Base-by-base conservation (phyloP, 768 basidiomycete species). In the Boletus rubroflammeus region DNA sequence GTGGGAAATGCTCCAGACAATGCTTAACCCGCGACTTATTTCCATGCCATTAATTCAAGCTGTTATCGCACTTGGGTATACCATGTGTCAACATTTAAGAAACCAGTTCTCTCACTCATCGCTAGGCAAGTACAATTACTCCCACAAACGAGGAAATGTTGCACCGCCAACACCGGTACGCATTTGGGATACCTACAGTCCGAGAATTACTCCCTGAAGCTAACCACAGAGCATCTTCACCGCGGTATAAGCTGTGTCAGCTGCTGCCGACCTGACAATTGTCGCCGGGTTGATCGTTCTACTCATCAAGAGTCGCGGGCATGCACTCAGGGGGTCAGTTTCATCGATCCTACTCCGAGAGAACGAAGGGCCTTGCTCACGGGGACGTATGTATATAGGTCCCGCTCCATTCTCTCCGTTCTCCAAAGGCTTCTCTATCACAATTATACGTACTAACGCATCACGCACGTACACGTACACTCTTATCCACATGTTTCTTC, bases 371-470 rank as follows among this genome's bases (percentile, higher is more conserved):
- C 14, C 23, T 15, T 43, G 1, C 29, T 57, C 32, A 53, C 23
- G 5, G 8, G n/a, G 38, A 38, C 5, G 21, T 46, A 23, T n/a
- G 15, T 7, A 21, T 32, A 14, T 13, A 54, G 56, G n/a, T 47
- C 50, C 7, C 46, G 47, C 14, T 49, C 49, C 26, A 1, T 53
- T 15, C 45, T 61, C 14, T 49, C 49, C 26, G 0, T 53, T 15
- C 45, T 61, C 17, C 52, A 54, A 31, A 59, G 31, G 28, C 48
- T 60, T 19, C n/a, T n/a, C n/a, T n/a, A n/a, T n/a, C n/a, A n/a
- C n/a, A 9, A 39, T 25, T 4, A 4, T 25, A 25, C 23, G 23
- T 25, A 25, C 23, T 25, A 25, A 4, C 23, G 4, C 23, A 25
- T 25, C 23, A 25, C 23, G 23, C 23, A 25, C 23, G 4, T 25